These are phyloP conservation scores for Fusarium tanahbumbuense DNA, from an alignment of 2,329 filamentous ascomycete genomes.

Conservation along the genomic window DNA sequence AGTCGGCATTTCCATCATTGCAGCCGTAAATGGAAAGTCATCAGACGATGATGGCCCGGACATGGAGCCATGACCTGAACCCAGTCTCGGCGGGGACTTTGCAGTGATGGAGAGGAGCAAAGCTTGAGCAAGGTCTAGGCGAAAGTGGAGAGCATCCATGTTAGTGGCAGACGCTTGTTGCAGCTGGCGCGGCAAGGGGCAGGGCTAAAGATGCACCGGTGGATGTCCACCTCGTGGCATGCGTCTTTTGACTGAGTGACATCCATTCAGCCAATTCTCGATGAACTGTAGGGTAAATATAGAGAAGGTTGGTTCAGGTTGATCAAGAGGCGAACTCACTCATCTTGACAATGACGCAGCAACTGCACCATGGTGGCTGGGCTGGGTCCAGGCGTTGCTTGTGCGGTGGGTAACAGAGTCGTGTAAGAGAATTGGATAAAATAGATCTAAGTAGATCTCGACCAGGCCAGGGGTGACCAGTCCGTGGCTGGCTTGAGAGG, in stretches of 20 bases:
- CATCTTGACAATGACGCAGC: slow-evolving; percentile 20
- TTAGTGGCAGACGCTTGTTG: slow-evolving; percentile 34
- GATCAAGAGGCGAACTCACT: slow-evolving; percentile 16
- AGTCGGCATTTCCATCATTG: slow-evolving; percentile 19
- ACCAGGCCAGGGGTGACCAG: slow-evolving; percentile 14
- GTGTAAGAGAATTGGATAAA: slow-evolving; percentile 27
- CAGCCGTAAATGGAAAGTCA: slow-evolving; percentile 12
- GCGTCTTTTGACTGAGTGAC: slow-evolving; percentile 21
- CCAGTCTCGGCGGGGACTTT: slow-evolving; percentile 26
- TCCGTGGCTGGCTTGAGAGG: not conserved
- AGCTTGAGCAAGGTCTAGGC: slow-evolving; percentile 36
- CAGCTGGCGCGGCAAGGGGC: slow-evolving; percentile 42
- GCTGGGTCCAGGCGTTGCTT: not conserved
- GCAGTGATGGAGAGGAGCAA: slow-evolving; percentile 12
- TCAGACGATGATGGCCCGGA: slow-evolving; percentile 36
- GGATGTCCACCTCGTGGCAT: slow-evolving; percentile 44
- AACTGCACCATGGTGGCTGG: slow-evolving; percentile 5
- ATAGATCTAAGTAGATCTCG: slow-evolving; percentile 18
- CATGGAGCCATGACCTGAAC: slow-evolving; percentile 23
- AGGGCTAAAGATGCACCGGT: slow-evolving; percentile 41
- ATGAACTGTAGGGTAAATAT: slow-evolving; percentile 38
- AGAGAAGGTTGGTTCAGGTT: slow-evolving; percentile 8
- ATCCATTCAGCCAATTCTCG: not conserved
- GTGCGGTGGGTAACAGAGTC: slow-evolving; percentile 18
- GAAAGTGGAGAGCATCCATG: slow-evolving; percentile 37